Evolutionary conservation across 2,329 filamentous ascomycete genomes (phyloP).

Genomic region (Curvularia eragrostidis): DNA sequence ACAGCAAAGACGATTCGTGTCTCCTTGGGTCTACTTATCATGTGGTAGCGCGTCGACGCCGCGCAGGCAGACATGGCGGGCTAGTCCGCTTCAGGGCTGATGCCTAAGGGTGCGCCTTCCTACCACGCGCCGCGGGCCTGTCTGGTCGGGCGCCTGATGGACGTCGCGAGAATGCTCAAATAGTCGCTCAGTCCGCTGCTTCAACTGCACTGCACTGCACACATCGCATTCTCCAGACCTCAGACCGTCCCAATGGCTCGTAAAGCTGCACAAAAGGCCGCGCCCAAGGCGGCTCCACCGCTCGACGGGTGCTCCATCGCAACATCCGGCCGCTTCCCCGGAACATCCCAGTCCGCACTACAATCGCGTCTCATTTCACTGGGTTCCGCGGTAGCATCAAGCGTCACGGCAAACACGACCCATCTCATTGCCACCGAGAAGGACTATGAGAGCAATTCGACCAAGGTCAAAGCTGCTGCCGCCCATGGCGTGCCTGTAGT

Average conservation of each 20-base stretch:
- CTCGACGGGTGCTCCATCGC: conserved; percentile 61
- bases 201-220: neutral
- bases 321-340: conserved; percentile 67
- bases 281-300: conserved; percentile 36
- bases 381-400: conserved; percentile 58
- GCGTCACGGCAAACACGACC: conserved; percentile 59
- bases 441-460: conserved; percentile 59
- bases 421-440: conserved; percentile 64
- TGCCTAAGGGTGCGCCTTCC: conserved; percentile 19
- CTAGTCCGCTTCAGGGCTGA: conserved; percentile 19
- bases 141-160: conserved; percentile 9
- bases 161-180: conserved; percentile 19
- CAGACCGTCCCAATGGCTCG: conserved; percentile 27
- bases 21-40: conserved; percentile 17
- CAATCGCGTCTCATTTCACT: conserved; percentile 57
- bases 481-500: conserved; percentile 62
- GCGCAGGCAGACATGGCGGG: conserved; percentile 24
- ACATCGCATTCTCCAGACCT: neutral
- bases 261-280: conserved; percentile 29
- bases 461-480: conserved; percentile 61
- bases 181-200: conserved; percentile 8
- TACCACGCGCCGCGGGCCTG: conserved; percentile 6
- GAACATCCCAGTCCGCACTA: conserved; percentile 59
- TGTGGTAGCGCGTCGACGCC: conserved; percentile 22
- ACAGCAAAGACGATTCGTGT: neutral